Base-by-base conservation (phyloP, 805 yeast genomes). In the Millerozyma miso region DNA sequence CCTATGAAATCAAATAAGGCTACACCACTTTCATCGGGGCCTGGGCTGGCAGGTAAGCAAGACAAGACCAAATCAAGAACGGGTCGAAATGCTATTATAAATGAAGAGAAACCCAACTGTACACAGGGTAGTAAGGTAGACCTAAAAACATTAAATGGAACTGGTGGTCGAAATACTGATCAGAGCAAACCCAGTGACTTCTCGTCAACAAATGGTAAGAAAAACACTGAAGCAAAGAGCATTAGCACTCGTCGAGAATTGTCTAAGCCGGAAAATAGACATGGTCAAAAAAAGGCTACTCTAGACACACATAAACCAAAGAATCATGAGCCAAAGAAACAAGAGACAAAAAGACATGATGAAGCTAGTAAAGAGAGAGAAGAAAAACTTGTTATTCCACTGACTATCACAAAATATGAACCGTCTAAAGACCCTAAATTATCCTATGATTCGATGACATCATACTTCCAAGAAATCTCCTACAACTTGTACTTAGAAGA, bases 401-500 rank as follows among this genome's bases (percentile, higher is more conserved):
- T 60, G 0, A 63, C 60, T 7, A 57, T 71, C 16, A 41, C 53
- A 10, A 55, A 58, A 31, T 62, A 57, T 35, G 58, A 54, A 35
- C 69, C 71, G 4, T 60, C 74, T 2, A 49, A 54, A 19, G 58
- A 51, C 3, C 78, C 83, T 3, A 65, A 63, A 39, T 60, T 77
- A 39, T 60, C 70, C 0, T 82, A 76, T 51, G 76, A 75, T 8
- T 64, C 74, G 20, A 54, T 82, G 50, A 61, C 67, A 7, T 70
- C 72, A 15, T 83, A 84, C 53, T 76, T 74, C 54, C 63, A 73
- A 47, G 81, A 79, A 48, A 76, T 81, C 67, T 74, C 84, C 42
- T 76, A 75, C 58, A 81, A 81, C 41, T 57, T 83, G 42, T 81
- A 79, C 45, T 64, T 81, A 34, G 90, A 84, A 55, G 86, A 83